Evolutionary conservation across 768 basidiomycete genomes (phyloP).

Genomic region (Leccinum olivaceopallidum): DNA sequence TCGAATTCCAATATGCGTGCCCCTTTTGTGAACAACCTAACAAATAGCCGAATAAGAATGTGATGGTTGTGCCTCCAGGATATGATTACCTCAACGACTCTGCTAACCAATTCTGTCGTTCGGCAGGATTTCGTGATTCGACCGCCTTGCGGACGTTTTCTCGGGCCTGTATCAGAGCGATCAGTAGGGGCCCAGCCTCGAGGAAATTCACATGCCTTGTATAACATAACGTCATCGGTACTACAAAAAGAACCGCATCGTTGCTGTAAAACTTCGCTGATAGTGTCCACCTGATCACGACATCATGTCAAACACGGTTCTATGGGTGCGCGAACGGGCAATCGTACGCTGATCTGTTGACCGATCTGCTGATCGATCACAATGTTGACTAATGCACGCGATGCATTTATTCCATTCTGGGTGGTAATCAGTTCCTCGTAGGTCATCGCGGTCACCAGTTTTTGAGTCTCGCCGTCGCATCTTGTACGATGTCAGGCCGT

Average conservation of each 20-base stretch:
- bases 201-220: slow-evolving; percentile 63
- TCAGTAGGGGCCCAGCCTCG: slow-evolving; percentile 5
- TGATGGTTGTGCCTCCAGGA: background rate
- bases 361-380: slow-evolving; percentile 98
- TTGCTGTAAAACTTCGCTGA: slow-evolving; percentile 92
- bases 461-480: slow-evolving; percentile 73
- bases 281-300: slow-evolving; percentile 79
- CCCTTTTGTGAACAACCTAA: slow-evolving; percentile 85
- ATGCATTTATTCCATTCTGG: slow-evolving; percentile 82
- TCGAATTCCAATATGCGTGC: slow-evolving; percentile 82
- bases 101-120: slow-evolving; percentile 75
- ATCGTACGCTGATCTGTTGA: slow-evolving; percentile 87
- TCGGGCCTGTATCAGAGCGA: slow-evolving; percentile 60
- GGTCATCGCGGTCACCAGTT: slow-evolving; percentile 65
- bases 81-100: slow-evolving; percentile 79
- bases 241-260: slow-evolving; percentile 98
- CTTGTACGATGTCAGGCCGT: slow-evolving; percentile 38
- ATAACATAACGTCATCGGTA: slow-evolving; percentile 95
- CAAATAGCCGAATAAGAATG: slow-evolving; percentile 7
- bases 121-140: slow-evolving; percentile 70
- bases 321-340: background rate
- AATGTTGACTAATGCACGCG: slow-evolving; percentile 88
- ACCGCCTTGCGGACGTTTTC: slow-evolving; percentile 92
- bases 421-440: slow-evolving; percentile 88
- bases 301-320: slow-evolving; percentile 7